Evolutionary conservation across 768 basidiomycete species (phyloP).

Genomic region (Saitozyma sp.): DNA sequence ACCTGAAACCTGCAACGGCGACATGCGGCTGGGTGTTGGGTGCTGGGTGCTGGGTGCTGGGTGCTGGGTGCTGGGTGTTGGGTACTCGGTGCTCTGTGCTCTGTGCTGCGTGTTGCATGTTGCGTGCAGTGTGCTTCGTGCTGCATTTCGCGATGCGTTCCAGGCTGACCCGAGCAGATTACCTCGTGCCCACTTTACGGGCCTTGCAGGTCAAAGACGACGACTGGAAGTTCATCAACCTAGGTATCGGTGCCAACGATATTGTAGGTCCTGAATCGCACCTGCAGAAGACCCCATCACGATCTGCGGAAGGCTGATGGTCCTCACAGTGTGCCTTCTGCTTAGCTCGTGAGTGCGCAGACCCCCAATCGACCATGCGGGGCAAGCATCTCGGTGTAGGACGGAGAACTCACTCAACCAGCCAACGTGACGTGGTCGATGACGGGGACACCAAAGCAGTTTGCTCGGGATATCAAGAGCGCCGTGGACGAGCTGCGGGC

Average conservation of each 20-base stretch:
- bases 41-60: neutral
- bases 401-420: neutral
- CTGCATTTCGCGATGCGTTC: no score
- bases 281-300: neutral
- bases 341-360: slow-evolving; percentile 29
- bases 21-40: neutral
- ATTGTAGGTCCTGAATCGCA: slow-evolving; percentile 24
- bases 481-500: slow-evolving; percentile 36
- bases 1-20: no score
- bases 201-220: slow-evolving; percentile 22
- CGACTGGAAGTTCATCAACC: slow-evolving; percentile 47
- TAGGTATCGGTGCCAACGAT: slow-evolving; percentile 50
- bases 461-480: slow-evolving; percentile 31
- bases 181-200: slow-evolving; percentile 31
- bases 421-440: slow-evolving; percentile 28
- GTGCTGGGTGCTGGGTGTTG: no score
- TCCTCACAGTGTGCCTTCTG: slow-evolving; percentile 43
- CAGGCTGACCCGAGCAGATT: slow-evolving; percentile 19
- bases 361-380: neutral
- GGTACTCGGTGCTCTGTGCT: no score
- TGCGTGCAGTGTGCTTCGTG: no score
- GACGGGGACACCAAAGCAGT: slow-evolving; percentile 36
- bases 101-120: no score
- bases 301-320: no score
- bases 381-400: no score